Evolutionary conservation across 2,329 filamentous ascomycete species (phyloP).

Genomic region (Ascochyta fabae): DNA sequence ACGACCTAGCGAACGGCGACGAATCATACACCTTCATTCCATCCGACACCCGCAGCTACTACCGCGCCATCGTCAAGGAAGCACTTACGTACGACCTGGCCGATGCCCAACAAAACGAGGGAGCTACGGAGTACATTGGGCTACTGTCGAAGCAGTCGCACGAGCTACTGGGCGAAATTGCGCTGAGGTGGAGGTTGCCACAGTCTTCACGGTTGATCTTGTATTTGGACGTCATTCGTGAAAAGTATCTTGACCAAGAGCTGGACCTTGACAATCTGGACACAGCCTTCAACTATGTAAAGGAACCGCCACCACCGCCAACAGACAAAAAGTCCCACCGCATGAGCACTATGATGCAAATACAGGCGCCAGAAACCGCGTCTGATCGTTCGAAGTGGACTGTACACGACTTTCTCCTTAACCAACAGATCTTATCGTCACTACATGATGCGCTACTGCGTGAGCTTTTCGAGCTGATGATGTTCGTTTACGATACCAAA

Average conservation of each 20-base stretch:
- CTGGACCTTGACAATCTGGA: conserved; percentile 83
- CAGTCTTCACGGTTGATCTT: conserved; percentile 79
- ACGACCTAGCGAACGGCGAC: conserved; percentile 59
- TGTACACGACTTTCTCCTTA: conserved; percentile 59
- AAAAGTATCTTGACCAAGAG: conserved; percentile 85
- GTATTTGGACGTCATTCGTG: conserved; percentile 82
- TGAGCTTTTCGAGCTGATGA: conserved; percentile 86
- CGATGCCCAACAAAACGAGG: conserved; percentile 53
- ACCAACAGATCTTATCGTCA: conserved; percentile 75
- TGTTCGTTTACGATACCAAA: conserved; percentile 88
- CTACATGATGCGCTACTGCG: conserved; percentile 83
- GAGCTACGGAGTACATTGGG: conserved; percentile 57
- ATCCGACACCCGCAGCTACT: conserved; percentile 79
- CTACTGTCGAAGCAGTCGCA: conserved; percentile 76
- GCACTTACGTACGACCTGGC: conserved; percentile 69
- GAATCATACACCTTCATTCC: conserved; percentile 88
- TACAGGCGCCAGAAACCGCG: conserved; percentile 44
- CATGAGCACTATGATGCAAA: conserved; percentile 54
- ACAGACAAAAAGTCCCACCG: conserved; percentile 66
- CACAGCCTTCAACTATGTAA: conserved; percentile 80
- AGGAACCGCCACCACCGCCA: conserved; percentile 66
- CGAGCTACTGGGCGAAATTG: conserved; percentile 84
- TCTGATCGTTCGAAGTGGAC: conserved; percentile 60
- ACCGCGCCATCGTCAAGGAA: conserved; percentile 80
- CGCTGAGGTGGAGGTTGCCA: conserved; percentile 86